Evolutionary conservation across 1,284 basidiomycete genomes (phyloP).

Genomic region (Uromyces viciae-fabae): DNA sequence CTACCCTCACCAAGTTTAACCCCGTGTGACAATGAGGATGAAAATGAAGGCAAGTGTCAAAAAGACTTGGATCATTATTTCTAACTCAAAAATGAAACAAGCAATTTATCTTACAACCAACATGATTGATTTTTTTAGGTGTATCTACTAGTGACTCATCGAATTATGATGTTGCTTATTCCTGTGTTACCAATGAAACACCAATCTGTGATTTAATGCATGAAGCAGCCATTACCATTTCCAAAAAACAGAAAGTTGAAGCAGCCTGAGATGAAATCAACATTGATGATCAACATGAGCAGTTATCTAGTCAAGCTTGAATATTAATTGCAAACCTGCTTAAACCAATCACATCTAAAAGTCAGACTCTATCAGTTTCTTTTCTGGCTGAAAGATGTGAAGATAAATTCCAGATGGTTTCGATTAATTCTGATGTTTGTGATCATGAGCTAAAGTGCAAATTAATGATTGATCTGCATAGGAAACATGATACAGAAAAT

Average conservation of each 20-base stretch:
- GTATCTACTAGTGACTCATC: neutral
- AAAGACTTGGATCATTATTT: neutral
- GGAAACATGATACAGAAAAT: constrained; percentile 13
- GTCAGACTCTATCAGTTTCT: neutral
- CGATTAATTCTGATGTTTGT: neutral
- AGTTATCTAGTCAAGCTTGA: constrained; percentile 13
- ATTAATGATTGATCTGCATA: constrained; percentile 12
- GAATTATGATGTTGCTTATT: neutral
- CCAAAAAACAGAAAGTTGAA: neutral
- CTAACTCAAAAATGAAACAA: too few species aligned
- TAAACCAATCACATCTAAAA: neutral
- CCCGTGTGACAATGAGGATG: neutral
- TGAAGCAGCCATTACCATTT: neutral
- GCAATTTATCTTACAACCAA: too few species aligned
- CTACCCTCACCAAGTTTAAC: neutral
- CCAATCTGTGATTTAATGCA: neutral
- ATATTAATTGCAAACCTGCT: constrained; percentile 17
- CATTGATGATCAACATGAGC: neutral
- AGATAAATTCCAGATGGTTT: neutral
- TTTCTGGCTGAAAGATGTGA: neutral
- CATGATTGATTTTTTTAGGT: neutral
- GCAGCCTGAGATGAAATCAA: neutral
- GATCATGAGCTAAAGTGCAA: neutral
- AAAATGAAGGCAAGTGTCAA: neutral
- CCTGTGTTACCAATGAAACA: neutral